phyloP scores from a whole-genome alignment of 2,329 filamentous ascomycete species.

The Plectosphaerella sp. region DNA sequence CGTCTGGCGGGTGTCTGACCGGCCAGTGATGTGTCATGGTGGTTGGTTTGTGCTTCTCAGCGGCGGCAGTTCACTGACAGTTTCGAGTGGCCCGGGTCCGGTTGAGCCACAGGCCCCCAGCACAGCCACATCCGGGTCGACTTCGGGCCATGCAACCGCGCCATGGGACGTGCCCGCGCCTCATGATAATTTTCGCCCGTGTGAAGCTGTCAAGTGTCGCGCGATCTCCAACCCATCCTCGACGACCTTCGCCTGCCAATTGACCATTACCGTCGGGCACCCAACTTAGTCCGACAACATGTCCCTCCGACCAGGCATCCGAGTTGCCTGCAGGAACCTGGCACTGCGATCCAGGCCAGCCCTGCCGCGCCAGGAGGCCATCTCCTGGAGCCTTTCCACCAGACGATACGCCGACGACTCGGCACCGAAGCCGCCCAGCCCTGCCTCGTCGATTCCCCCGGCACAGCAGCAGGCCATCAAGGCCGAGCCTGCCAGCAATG shows the following conservation, averaged over 20 bases:
- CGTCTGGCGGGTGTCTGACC: too few relatives aligned
- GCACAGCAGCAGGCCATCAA: too few relatives aligned
- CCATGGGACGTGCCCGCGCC: background rate
- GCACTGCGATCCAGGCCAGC: slow-evolving; percentile 31
- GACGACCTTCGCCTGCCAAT: background rate
- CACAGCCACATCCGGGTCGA: too few relatives aligned
- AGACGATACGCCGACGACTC: slow-evolving; percentile 22
- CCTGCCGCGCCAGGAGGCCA: slow-evolving; percentile 13
- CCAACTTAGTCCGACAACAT: slow-evolving; percentile 27
- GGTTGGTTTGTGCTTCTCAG: too few relatives aligned
- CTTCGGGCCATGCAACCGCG: background rate
- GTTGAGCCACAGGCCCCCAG: too few relatives aligned
- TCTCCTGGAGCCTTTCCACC: slow-evolving; percentile 17
- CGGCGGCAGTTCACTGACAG: too few relatives aligned
- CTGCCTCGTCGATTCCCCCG: background rate
- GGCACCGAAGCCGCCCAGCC: background rate
- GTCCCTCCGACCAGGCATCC: slow-evolving; percentile 50
- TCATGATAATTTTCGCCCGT: background rate
- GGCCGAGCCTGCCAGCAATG: background rate
- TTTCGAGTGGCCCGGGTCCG: too few relatives aligned
- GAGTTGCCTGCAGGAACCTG: slow-evolving; percentile 36
- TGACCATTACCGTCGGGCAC: background rate
- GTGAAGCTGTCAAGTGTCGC: background rate
- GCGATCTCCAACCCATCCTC: background rate
- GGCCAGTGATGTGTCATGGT: too few relatives aligned